Conservation (phyloP, 2,329 filamentous ascomycete genomes). For the Trichoderma brevicompactum region DNA sequence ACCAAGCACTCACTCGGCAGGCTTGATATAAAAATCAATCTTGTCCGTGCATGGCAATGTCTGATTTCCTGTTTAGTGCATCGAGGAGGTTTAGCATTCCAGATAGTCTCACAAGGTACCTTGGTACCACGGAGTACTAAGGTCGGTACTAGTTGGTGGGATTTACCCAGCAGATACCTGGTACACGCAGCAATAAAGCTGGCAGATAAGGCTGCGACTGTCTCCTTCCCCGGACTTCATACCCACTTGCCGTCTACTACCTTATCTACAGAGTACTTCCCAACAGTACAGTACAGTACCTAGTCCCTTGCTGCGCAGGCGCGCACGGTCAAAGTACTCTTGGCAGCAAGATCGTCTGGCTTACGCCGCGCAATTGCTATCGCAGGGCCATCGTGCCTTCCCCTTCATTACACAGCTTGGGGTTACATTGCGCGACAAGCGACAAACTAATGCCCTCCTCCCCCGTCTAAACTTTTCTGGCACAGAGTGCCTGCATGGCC, state of each 20-base stretch:
- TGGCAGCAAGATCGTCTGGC: not conserved
- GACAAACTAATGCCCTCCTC: not conserved
- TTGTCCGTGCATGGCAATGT: not conserved
- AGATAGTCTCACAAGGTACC: not conserved
- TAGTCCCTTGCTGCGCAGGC: no score
- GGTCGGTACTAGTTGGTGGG: no score
- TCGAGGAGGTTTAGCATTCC: not conserved
- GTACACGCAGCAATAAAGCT: not conserved
- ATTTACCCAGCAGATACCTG: no score
- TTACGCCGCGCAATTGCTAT: not conserved
- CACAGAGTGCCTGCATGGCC: slow-evolving; percentile 10
- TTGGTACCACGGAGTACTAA: not conserved
- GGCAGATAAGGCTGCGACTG: slow-evolving; percentile 23
- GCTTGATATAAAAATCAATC: not conserved
- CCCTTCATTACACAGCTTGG: no score
- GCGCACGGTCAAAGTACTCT: not conserved
- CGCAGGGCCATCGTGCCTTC: not conserved
- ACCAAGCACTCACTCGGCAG: no score
- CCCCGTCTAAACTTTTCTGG: not conserved
- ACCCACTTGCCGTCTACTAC: slow-evolving; percentile 21
- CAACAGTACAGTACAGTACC: no score
- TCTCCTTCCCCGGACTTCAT: slow-evolving; percentile 25
- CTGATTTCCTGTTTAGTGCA: not conserved
- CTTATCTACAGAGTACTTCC: slow-evolving; percentile 5
- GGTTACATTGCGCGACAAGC: slow-evolving; percentile 17